phyloP scores from a whole-genome alignment of 805 yeast species.

The Yarrowia phangngaensis region DNA sequence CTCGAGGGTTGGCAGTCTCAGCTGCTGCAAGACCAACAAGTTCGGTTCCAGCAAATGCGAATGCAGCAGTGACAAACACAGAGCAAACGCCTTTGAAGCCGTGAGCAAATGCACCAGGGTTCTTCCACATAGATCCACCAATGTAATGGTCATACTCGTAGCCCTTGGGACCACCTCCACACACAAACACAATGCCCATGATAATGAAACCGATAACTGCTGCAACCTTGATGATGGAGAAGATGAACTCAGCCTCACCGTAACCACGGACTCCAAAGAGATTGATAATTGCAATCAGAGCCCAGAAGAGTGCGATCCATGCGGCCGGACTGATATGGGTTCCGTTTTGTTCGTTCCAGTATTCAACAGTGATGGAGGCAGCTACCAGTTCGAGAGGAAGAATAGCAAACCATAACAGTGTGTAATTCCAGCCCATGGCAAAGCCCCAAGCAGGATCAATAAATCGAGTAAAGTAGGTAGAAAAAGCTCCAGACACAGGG shows the following conservation, averaged over 20 bases:
- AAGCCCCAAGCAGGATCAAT: constrained; percentile 62
- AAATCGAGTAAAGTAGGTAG: constrained; percentile 54
- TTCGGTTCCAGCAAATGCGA: constrained; percentile 63
- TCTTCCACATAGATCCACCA: constrained; percentile 55
- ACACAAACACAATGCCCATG: constrained; percentile 50
- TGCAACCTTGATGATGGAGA: constrained; percentile 52
- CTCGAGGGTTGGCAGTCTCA: constrained; percentile 60
- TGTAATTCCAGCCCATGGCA: constrained; percentile 67
- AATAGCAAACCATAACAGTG: constrained; percentile 56
- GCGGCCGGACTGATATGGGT: constrained; percentile 52
- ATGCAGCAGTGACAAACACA: constrained; percentile 65
- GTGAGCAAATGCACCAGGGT: constrained; percentile 64
- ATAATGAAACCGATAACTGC: constrained; percentile 57
- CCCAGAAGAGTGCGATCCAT: constrained; percentile 52
- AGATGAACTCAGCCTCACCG: constrained; percentile 60
- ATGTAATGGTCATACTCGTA: constrained; percentile 42
- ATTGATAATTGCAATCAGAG: constrained; percentile 46
- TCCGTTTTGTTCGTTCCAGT: constrained; percentile 53
- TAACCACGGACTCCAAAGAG: constrained; percentile 52
- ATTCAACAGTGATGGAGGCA: constrained; percentile 52
- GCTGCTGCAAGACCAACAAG: constrained; percentile 66
- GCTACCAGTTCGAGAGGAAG: constrained; percentile 63
- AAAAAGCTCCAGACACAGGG: constrained; percentile 57
- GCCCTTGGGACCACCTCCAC: constrained; percentile 53
- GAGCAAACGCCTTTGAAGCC: constrained; percentile 62